These are phyloP conservation scores for Thelonectria rubi DNA, from an alignment of 2,329 filamentous ascomycete species.

Conservation along the genomic window DNA sequence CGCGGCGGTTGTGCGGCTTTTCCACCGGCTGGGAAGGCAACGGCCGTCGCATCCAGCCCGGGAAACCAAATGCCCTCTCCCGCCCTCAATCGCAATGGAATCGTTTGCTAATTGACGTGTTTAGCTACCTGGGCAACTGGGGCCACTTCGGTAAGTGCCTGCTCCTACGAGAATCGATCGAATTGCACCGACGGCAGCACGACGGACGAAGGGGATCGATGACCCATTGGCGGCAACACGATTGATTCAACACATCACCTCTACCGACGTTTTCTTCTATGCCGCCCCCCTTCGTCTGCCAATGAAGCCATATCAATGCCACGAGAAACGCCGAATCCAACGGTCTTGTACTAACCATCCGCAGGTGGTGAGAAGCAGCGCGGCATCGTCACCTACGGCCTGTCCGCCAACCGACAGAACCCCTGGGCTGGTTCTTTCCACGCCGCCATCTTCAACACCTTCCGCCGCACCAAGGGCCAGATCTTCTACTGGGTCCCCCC, in stretches of 20 bases:
- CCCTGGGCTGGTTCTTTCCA: slow-evolving; percentile 80
- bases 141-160: slow-evolving; percentile 74
- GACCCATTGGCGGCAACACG: slow-evolving; percentile 25
- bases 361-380: slow-evolving; percentile 68
- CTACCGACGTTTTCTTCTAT: slow-evolving; percentile 10
- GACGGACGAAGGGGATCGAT: slow-evolving; percentile 39
- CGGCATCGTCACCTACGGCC: slow-evolving; percentile 74
- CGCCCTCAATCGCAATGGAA: slow-evolving; percentile 22
- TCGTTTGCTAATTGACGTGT: slow-evolving; percentile 38
- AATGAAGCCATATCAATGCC: slow-evolving; percentile 4
- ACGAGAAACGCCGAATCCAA: neutral
- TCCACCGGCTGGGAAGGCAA: slow-evolving; percentile 30
- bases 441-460: slow-evolving; percentile 94
- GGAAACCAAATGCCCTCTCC: slow-evolving; percentile 23
- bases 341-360: slow-evolving; percentile 35
- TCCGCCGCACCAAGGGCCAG: slow-evolving; percentile 85
- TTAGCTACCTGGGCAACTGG: slow-evolving; percentile 78
- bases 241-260: slow-evolving; percentile 26
- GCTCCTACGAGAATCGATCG: slow-evolving; percentile 30
- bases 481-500: slow-evolving; percentile 89
- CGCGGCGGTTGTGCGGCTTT: slow-evolving; percentile 46
- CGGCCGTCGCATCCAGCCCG: slow-evolving; percentile 14
- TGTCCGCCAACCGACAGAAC: slow-evolving; percentile 89
- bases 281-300: neutral
- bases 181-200: slow-evolving; percentile 30